phyloP scores from a whole-genome alignment of 306 rosid species.

The Quercus cerris region DNA sequence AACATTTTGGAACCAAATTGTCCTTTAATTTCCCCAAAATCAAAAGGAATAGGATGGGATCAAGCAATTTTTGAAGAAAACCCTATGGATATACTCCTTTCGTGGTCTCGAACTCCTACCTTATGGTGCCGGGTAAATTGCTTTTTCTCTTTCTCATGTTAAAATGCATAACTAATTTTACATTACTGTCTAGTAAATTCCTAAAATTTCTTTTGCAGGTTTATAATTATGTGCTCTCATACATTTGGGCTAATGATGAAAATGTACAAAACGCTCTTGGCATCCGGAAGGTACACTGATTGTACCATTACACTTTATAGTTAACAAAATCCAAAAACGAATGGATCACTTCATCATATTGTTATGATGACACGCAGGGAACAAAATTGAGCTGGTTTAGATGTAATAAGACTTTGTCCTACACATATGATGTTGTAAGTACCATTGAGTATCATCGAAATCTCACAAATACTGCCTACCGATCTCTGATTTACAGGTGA shows the following conservation, averaged over 20 bases:
- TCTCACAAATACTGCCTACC: neutral
- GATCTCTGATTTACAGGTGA: slow-evolving; percentile 37
- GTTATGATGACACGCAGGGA: neutral
- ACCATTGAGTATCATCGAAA: slow-evolving; percentile 8
- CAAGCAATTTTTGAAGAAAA: neutral
- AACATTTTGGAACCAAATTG: slow-evolving; percentile 41
- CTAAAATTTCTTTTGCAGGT: neutral
- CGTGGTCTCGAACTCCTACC: neutral
- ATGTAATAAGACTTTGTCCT: slow-evolving; percentile 6
- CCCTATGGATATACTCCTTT: neutral
- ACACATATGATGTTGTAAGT: neutral
- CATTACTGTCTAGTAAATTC: neutral
- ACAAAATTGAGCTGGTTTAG: slow-evolving; percentile 8
- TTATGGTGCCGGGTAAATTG: neutral
- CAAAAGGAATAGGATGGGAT: neutral
- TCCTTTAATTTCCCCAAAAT: slow-evolving; percentile 11
- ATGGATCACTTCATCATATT: neutral
- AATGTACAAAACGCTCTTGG: slow-evolving; percentile 27
- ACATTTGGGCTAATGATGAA: slow-evolving; percentile 28
- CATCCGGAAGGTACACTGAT: slow-evolving; percentile 10
- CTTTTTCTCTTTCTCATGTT: neutral
- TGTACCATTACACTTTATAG: neutral
- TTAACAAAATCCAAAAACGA: neutral
- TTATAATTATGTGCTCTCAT: neutral
- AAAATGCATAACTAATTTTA: neutral